phyloP scores from a whole-genome alignment of 805 yeast genomes.

The Kluyveromyces starmeri region DNA sequence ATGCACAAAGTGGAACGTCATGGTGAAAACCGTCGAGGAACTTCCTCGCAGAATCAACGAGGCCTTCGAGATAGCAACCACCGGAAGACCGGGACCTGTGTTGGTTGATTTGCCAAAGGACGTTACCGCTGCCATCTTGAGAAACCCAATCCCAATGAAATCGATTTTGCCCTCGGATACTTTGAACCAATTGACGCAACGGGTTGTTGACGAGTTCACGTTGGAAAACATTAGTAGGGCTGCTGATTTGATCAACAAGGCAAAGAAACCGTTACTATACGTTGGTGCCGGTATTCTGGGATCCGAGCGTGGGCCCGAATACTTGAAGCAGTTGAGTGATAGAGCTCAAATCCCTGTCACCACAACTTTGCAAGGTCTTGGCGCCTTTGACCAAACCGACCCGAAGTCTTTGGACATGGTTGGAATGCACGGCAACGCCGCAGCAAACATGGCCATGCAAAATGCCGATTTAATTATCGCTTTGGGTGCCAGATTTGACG shows the following conservation, averaged over 20 bases:
- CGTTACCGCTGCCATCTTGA: constrained; percentile 86
- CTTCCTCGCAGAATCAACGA: constrained; percentile 93
- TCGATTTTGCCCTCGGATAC: constrained; percentile 68
- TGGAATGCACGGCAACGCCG: constrained; percentile 97
- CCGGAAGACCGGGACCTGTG: constrained; percentile 98
- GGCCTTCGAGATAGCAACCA: constrained; percentile 92
- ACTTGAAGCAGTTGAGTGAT: constrained; percentile 77
- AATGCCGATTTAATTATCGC: constrained; percentile 89
- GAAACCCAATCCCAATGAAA: constrained; percentile 74
- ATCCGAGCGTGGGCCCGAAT: constrained; percentile 67
- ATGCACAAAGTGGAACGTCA: constrained; percentile 98
- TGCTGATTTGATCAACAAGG: constrained; percentile 67
- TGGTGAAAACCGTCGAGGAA: constrained; percentile 93
- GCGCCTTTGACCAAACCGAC: constrained; percentile 89
- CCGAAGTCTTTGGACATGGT: constrained; percentile 88
- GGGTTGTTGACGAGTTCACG: constrained; percentile 66
- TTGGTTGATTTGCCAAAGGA: constrained; percentile 96
- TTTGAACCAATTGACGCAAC: constrained; percentile 57
- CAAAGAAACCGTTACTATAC: constrained; percentile 82
- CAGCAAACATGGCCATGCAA: constrained; percentile 92
- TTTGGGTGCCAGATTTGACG: constrained; percentile 95
- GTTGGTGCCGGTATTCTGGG: constrained; percentile 89
- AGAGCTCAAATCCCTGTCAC: constrained; percentile 93
- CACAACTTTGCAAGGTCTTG: constrained; percentile 88
- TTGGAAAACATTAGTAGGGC: constrained; percentile 65